Percentiles rank a stretch among this genome's conserved stretches.
Evolutionary conservation across 306 rosid species (phyloP).

Genomic region (Arachis stenosperma): DNA sequence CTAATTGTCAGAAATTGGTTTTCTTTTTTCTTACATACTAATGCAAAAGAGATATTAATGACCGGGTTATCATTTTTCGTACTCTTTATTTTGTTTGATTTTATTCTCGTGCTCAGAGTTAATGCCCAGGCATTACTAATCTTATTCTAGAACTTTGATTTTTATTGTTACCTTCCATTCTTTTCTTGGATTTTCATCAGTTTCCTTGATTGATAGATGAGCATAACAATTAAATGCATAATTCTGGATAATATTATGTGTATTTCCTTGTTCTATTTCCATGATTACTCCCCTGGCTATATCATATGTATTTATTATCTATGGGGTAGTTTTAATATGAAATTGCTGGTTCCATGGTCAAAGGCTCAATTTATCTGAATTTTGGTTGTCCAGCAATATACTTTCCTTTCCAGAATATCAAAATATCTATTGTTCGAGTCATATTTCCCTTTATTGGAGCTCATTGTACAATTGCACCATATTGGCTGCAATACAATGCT

Average conservation of each 20-base stretch:
- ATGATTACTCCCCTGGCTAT: slow-evolving; percentile 10
- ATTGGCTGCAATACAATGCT: slow-evolving; percentile 16
- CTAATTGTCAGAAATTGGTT: not conserved
- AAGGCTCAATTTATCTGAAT: slow-evolving; percentile 28
- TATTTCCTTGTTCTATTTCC: not conserved
- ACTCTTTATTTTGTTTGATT: not conserved
- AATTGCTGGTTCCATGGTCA: slow-evolving; percentile 26
- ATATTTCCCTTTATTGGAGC: not conserved
- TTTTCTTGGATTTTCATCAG: slow-evolving; percentile 6
- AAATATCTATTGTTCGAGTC: not conserved
- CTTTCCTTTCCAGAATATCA: slow-evolving; percentile 21
- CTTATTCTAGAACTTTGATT: slow-evolving; percentile 8
- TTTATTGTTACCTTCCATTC: not conserved
- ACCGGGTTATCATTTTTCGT: slow-evolving; percentile 8
- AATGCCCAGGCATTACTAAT: slow-evolving; percentile 17
- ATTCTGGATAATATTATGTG: not conserved
- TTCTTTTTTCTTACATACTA: slow-evolving; percentile 12
- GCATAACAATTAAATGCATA: slow-evolving; percentile 13
- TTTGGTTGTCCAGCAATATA: slow-evolving; percentile 12
- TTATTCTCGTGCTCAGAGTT: not conserved
- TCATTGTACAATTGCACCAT: slow-evolving; percentile 21
- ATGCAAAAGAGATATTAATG: slow-evolving; percentile 14
- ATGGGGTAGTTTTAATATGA: slow-evolving; percentile 1
- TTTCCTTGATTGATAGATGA: slow-evolving; percentile 18
- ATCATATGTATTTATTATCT: slow-evolving; percentile 8